These are phyloP conservation scores for Aspergillus tanneri DNA, from an alignment of 2,329 filamentous ascomycete species.

Conservation along the genomic window DNA sequence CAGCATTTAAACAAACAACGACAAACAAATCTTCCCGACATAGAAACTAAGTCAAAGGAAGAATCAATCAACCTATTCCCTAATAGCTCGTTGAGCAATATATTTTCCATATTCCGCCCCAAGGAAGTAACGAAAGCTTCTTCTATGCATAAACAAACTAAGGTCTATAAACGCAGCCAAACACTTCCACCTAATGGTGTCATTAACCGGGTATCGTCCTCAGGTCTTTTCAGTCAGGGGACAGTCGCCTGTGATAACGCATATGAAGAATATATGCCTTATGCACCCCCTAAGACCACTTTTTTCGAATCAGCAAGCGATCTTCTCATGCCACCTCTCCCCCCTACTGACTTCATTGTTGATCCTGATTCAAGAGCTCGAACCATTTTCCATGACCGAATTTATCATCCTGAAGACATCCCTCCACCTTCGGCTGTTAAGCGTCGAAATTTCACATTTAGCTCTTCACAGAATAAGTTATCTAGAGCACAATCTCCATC, in stretches of 20 bases:
- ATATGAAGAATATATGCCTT: constrained; percentile 51
- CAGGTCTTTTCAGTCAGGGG: constrained; percentile 9
- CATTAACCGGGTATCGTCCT: constrained; percentile 11
- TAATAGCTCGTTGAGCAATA: constrained; percentile 57
- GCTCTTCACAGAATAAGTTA: constrained; percentile 21
- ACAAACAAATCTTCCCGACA: constrained; percentile 9
- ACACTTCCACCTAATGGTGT: constrained; percentile 53
- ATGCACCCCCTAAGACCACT: constrained; percentile 81
- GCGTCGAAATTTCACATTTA: constrained; percentile 41
- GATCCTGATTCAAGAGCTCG: constrained; percentile 78
- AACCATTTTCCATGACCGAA: constrained; percentile 93
- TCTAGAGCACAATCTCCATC: constrained; percentile 11
- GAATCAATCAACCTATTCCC: constrained; percentile 28
- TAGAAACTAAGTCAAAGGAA: constrained; percentile 11
- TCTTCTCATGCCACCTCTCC: constrained; percentile 83
- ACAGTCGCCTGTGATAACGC: constrained; percentile 52
- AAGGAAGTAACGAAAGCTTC: constrained; percentile 50
- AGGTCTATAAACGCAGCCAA: constrained; percentile 75
- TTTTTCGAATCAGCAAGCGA: constrained; percentile 95
- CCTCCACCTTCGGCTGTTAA: constrained; percentile 66
- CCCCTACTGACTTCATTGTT: constrained; percentile 75
- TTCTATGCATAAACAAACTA: constrained; percentile 49
- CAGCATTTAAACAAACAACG: constrained; percentile 22
- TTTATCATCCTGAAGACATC: constrained; percentile 93
- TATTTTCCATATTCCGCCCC: constrained; percentile 74